A percentile compares a stretch with the other conserved stretches of the same genome.
Evolutionary conservation across 768 basidiomycete genomes (phyloP).

Genomic region (Mycena amicta): DNA sequence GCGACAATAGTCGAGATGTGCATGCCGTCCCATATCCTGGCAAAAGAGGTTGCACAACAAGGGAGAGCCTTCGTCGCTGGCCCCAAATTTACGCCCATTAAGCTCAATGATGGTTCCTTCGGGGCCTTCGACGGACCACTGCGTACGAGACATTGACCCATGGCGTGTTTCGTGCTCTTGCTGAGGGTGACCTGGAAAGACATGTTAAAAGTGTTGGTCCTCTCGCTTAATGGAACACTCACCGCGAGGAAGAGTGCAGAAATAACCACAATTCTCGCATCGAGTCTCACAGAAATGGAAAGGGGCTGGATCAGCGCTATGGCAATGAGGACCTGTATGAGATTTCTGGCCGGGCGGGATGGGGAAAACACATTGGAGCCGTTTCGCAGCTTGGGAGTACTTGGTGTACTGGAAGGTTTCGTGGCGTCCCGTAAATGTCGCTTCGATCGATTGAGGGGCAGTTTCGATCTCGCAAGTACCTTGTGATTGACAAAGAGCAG

Average conservation of each 20-base stretch:
- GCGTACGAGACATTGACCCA: conserved; percentile 61
- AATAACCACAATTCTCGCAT: conserved; percentile 61
- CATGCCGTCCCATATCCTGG: conserved; percentile 56
- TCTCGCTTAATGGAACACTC: conserved; percentile 1
- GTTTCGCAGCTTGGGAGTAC: conserved; percentile 61
- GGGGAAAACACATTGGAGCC: conserved; percentile 48
- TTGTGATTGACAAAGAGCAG: conserved; percentile 39
- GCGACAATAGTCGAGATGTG: conserved; percentile 60
- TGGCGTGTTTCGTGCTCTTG: conserved; percentile 65
- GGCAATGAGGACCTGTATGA: conserved; percentile 54
- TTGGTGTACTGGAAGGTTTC: conserved; percentile 70
- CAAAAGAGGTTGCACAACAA: conserved; percentile 66
- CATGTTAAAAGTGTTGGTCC: neutral
- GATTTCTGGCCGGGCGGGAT: conserved; percentile 44
- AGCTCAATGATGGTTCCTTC: conserved; percentile 54
- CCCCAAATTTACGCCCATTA: conserved; percentile 55
- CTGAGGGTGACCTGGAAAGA: conserved; percentile 52
- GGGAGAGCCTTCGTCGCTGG: conserved; percentile 59
- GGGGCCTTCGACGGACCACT: conserved; percentile 58
- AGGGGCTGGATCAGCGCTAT: conserved; percentile 44
- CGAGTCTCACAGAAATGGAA: conserved; percentile 59
- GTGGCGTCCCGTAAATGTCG: conserved; percentile 60
- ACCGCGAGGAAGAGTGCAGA: conserved; percentile 61
- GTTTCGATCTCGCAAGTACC: conserved; percentile 66
- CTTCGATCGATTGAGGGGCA: conserved; percentile 59